phyloP scores from a whole-genome alignment of 257 asterid species.

The Solanum acaule region DNA sequence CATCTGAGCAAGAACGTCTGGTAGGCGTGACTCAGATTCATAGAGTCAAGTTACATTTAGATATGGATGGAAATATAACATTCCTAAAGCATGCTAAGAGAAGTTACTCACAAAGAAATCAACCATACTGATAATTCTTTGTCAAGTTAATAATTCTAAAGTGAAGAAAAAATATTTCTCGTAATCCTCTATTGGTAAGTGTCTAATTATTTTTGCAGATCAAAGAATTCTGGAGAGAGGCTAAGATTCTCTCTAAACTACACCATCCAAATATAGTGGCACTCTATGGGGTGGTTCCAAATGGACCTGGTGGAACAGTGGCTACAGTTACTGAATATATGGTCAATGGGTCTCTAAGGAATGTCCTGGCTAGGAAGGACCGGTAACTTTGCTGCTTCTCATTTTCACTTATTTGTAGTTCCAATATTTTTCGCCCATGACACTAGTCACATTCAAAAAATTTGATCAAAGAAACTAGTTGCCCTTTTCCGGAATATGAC shows the following conservation, averaged over 20 bases:
- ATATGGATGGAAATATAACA: neutral
- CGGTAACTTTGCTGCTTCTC: slow-evolving; percentile 31
- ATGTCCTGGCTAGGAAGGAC: slow-evolving; percentile 58
- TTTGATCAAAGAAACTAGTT: neutral
- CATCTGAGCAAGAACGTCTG: slow-evolving; percentile 33
- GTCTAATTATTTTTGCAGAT: slow-evolving; percentile 25
- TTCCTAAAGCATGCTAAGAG: neutral
- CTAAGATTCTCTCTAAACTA: slow-evolving; percentile 68
- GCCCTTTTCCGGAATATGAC: neutral
- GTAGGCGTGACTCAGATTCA: slow-evolving; percentile 5
- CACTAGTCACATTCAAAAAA: neutral
- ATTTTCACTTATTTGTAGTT: neutral
- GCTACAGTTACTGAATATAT: slow-evolving; percentile 85
- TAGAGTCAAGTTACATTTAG: neutral
- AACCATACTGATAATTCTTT: neutral
- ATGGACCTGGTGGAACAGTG: slow-evolving; percentile 71
- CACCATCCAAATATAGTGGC: slow-evolving; percentile 94
- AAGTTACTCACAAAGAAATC: neutral
- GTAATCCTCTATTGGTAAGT: neutral
- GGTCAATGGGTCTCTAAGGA: slow-evolving; percentile 74
- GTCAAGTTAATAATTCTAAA: neutral
- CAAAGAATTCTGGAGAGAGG: slow-evolving; percentile 93
- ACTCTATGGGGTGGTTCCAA: slow-evolving; percentile 86
- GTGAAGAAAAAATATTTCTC: neutral
- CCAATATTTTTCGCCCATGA: neutral